A percentile compares a stretch with the other conserved stretches of the same genome.
Conservation (phyloP, 768 basidiomycete genomes). For the Lactarius hengduanensis region DNA sequence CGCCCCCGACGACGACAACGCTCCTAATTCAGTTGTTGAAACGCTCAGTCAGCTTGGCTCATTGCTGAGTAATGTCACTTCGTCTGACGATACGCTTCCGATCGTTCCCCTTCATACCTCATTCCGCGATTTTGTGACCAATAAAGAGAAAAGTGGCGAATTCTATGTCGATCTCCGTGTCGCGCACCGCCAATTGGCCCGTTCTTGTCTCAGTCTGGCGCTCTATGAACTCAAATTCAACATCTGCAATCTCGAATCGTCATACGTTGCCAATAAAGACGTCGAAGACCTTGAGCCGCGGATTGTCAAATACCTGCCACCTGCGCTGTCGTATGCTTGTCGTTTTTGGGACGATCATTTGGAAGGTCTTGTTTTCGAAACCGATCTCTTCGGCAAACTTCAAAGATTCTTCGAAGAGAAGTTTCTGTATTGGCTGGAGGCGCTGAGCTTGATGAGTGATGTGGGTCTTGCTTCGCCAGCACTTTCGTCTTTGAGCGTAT, state of each 20-base stretch:
- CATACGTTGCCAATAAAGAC: not conserved
- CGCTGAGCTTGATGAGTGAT: too few relatives aligned
- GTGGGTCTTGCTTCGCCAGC: too few relatives aligned
- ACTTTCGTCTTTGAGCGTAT: too few relatives aligned
- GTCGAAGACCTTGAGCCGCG: not conserved
- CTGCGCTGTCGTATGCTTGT: constrained; percentile 3
- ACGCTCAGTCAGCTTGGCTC: constrained; percentile 1
- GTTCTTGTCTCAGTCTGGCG: not conserved
- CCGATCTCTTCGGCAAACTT: not conserved
- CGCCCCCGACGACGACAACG: not conserved
- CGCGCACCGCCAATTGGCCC: constrained; percentile 1
- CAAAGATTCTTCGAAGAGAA: too few relatives aligned
- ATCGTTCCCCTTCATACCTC: not conserved
- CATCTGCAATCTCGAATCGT: constrained; percentile 8
- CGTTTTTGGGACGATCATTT: constrained; percentile 9
- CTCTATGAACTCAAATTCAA: not conserved
- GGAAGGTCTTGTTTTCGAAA: not conserved
- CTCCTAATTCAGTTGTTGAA: not conserved
- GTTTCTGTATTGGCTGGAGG: too few relatives aligned
- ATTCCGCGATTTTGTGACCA: constrained; percentile 2
- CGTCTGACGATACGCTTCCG: not conserved
- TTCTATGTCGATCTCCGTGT: not conserved
- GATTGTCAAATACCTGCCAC: not conserved
- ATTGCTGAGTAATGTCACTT: constrained; percentile 4
- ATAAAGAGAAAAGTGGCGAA: not conserved